These are phyloP conservation scores for Plasmodium coatneyi DNA, from an alignment of 169 alveolate genomes.

Conservation along the genomic window DNA sequence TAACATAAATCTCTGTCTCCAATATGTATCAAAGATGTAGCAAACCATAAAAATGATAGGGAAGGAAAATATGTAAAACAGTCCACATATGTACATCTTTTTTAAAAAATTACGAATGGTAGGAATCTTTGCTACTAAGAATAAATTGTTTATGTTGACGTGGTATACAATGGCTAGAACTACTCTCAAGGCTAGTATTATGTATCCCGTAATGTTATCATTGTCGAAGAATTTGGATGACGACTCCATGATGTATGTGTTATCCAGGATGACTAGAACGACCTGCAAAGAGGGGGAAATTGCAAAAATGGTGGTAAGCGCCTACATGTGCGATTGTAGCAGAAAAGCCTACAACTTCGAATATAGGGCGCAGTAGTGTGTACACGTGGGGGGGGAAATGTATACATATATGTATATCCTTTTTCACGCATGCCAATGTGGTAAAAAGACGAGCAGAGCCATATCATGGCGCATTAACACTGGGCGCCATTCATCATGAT, in stretches of 20 bases:
- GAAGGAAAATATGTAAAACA: constrained; percentile 67
- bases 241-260: constrained; percentile 50
- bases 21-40: constrained; percentile 68
- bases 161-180: constrained; percentile 59
- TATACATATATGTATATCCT: neutral
- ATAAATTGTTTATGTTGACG: constrained; percentile 50
- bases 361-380: neutral
- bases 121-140: constrained; percentile 16
- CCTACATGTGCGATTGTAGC: neutral
- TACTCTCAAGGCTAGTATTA: constrained; percentile 49
- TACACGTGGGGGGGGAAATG: neutral
- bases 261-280: constrained; percentile 47
- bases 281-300: constrained; percentile 4
- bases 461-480: neutral
- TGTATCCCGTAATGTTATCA: constrained; percentile 67
- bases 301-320: neutral
- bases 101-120: constrained; percentile 61
- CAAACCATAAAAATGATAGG: constrained; percentile 72
- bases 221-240: constrained; percentile 65
- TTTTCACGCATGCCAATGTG: neutral
- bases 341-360: neutral
- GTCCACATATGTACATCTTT: constrained; percentile 44
- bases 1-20: constrained; percentile 70
- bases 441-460: neutral
- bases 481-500: neutral